Evolutionary conservation across 148 eudicot genomes (phyloP), one percentile per base, ranked within the genome.

Genomic region (Beta vulgaris): DNA sequence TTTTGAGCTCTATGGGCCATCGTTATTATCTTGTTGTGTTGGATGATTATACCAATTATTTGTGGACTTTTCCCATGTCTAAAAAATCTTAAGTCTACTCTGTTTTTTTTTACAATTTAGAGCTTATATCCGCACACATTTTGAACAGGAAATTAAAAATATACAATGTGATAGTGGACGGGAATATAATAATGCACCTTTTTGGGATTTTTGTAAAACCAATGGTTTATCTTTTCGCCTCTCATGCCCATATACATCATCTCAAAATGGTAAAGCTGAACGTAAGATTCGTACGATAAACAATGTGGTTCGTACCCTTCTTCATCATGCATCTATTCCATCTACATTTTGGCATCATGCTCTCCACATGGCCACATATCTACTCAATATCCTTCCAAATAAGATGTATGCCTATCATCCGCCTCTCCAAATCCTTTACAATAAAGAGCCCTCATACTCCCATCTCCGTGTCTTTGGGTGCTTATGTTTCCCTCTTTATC

Each of bases 191-290:
- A 54, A 54, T n/a, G 7, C 23, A 16, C 23, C 59, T 23, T 18
- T 54, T 54, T 6, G 23, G 23, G 7, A 15, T 6, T 54, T 54
- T 19, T n/a, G 21, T 54, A 25, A 54, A 5, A 4, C 23, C 5
- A 15, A 54, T 54, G 59, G 59, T 2, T 16, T 54, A 1, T 16
- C 26, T 6, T 54, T 19, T 19, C n/a, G n/a, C n/a, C n/a, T n/a
- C n/a, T n/a, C n/a, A n/a, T n/a, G n/a, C n/a, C n/a, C n/a, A n/a
- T n/a, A 60, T 32, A 60, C 64, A 60, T 16, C 12, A 1, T 23
- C n/a, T 26, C 64, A 60, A 60, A 60, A 60, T 60, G 64, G 64
- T 2, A 60, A 60, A n/a, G n/a, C n/a, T n/a, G n/a, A n/a, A n/a
- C n/a, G n/a, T n/a, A n/a, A n/a, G n/a, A n/a, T n/a, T n/a, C n/a